Conservation (phyloP, 768 basidiomycete genomes). For the Mycena metata region DNA sequence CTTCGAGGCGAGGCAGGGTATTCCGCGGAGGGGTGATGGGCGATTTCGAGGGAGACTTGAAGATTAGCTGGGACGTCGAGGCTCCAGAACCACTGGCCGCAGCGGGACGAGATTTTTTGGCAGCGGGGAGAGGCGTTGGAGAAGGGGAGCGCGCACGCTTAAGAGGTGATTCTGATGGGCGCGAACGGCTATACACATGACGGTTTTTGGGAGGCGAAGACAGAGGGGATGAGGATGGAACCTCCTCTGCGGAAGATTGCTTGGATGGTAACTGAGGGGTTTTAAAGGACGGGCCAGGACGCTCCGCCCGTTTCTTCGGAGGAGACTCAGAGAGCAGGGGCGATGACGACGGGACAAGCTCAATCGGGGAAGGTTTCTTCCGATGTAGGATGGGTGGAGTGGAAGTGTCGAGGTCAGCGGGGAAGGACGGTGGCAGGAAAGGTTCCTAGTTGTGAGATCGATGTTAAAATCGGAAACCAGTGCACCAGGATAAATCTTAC, state of each 20-base stretch:
- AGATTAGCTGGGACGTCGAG: neutral
- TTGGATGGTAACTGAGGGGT: conserved; percentile 2
- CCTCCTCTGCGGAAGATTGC: conserved; percentile 13
- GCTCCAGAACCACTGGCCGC: conserved; percentile 19
- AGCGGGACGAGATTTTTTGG: conserved; percentile 28
- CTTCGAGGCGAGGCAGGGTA: conserved; percentile 28
- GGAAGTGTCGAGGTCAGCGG: conserved; percentile 65
- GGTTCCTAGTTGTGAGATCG: conserved; percentile 44
- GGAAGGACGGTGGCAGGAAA: conserved; percentile 71
- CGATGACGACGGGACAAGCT: conserved; percentile 46
- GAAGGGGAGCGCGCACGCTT: conserved; percentile 34
- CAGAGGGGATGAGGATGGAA: conserved; percentile 34
- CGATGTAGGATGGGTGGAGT: conserved; percentile 56
- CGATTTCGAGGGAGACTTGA: conserved; percentile 8
- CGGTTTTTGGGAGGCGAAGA: conserved; percentile 44
- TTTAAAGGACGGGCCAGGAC: conserved; percentile 11
- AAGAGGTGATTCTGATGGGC: conserved; percentile 5
- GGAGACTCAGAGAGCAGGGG: conserved; percentile 18
- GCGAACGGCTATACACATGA: conserved; percentile 37
- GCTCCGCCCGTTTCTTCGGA: neutral
- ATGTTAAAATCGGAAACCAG: too few species aligned
- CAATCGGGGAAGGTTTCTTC: conserved; percentile 61
- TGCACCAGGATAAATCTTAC: conserved; percentile 34
- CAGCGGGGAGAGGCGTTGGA: conserved; percentile 12
- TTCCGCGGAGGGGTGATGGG: conserved; percentile 33